Percentiles rank a stretch among this genome's conserved stretches.
These are phyloP conservation scores for Pisolithus microcarpus DNA, from an alignment of 768 basidiomycete species.

Conservation along the genomic window DNA sequence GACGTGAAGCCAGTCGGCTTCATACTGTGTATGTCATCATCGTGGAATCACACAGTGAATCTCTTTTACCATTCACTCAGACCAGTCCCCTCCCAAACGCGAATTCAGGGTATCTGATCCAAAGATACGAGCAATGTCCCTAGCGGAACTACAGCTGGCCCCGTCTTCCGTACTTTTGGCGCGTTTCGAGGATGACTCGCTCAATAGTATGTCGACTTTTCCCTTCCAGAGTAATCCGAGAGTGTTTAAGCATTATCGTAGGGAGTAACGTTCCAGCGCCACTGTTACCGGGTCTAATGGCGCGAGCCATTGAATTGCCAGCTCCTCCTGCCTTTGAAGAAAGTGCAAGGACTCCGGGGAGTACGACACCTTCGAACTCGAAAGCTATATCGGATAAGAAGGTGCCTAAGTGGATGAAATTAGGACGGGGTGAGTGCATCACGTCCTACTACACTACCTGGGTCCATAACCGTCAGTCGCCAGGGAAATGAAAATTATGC, in stretches of 20 bases:
- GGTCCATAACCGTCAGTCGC: not conserved
- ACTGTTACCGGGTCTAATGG: constrained; percentile 47
- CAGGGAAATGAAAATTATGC: constrained; percentile 16
- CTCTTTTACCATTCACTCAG: constrained; percentile 30
- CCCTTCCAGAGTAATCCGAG: not conserved
- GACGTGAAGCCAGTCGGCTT: constrained; percentile 78
- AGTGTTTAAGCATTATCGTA: constrained; percentile 21
- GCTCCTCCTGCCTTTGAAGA: constrained; percentile 38
- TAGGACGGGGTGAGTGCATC: constrained; percentile 46
- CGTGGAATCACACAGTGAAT: not conserved
- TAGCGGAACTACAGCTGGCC: constrained; percentile 66
- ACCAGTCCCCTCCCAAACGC: constrained; percentile 74
- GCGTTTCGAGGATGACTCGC: constrained; percentile 61
- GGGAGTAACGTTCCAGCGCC: constrained; percentile 57
- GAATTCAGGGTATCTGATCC: constrained; percentile 81
- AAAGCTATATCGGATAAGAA: constrained; percentile 38
- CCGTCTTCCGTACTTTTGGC: constrained; percentile 75
- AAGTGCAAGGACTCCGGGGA: constrained; percentile 3
- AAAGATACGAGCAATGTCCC: constrained; percentile 55
- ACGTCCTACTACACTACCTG: not conserved
- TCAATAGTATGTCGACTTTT: constrained; percentile 48
- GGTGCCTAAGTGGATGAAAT: constrained; percentile 75
- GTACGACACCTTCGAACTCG: constrained; percentile 5
- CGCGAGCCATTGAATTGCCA: constrained; percentile 62
- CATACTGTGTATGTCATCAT: constrained; percentile 58